These are phyloP conservation scores for Yarrowia galli DNA, from an alignment of 1,139 yeast genomes.

Conservation along the genomic window DNA sequence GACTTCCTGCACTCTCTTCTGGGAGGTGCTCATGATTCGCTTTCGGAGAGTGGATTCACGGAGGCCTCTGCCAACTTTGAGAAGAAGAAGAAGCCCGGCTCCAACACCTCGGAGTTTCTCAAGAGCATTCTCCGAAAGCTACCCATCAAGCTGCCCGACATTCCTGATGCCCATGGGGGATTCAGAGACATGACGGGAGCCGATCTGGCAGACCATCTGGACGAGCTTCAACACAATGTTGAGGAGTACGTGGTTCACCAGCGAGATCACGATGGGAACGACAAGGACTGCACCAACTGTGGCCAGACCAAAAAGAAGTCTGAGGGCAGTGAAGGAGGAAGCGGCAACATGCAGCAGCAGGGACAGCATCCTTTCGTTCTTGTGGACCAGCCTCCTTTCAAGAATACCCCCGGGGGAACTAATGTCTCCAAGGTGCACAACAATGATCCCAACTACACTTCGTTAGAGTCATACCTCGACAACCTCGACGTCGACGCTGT, in stretches of 20 bases:
- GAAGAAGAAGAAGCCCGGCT: conserved; percentile 13
- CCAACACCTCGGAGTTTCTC: conserved; percentile 33
- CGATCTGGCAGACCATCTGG: conserved; percentile 32
- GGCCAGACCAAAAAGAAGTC: conserved; percentile 11
- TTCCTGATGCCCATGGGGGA: conserved; percentile 38
- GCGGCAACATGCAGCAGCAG: neutral
- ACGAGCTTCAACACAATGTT: conserved; percentile 32
- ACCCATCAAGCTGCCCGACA: conserved; percentile 38
- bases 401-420: conserved; percentile 31
- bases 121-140: conserved; percentile 37
- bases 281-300: conserved; percentile 17
- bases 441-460: conserved; percentile 33
- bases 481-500: conserved; percentile 32
- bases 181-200: conserved; percentile 34
- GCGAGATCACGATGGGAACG: conserved; percentile 28
- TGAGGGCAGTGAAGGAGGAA: neutral
- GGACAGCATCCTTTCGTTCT: conserved; percentile 17
- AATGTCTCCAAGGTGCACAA: conserved; percentile 36
- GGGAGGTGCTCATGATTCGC: conserved; percentile 47
- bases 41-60: conserved; percentile 38
- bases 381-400: conserved; percentile 27
- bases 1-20: conserved; percentile 46
- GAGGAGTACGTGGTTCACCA: conserved; percentile 33
- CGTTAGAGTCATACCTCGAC: conserved; percentile 24
- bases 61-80: conserved; percentile 36